Percentiles rank a stretch among this genome's conserved stretches.
Conservation (phyloP, 345 rosid species). For the Brassica incana region DNA sequence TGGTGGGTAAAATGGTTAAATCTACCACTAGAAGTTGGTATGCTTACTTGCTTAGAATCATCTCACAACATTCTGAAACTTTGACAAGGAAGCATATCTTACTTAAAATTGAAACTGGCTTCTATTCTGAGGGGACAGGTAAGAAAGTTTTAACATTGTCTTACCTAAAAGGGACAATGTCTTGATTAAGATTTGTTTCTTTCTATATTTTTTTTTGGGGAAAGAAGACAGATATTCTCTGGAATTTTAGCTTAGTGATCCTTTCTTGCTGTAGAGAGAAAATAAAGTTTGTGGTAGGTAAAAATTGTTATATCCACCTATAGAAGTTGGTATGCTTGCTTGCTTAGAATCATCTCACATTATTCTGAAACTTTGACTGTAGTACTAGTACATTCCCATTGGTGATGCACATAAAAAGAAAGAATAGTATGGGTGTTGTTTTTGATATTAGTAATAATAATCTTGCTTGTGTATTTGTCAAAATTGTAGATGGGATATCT, state of each 20-base stretch:
- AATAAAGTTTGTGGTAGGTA: conserved; percentile 30
- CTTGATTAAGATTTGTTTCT: neutral
- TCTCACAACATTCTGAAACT: conserved; percentile 22
- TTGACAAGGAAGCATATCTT: conserved; percentile 17
- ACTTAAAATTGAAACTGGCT: conserved; percentile 64
- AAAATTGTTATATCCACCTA: neutral
- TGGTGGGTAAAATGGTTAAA: conserved; percentile 18
- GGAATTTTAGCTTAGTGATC: neutral
- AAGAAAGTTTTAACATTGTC: conserved; percentile 36
- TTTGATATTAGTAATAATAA: neutral
- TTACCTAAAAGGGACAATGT: neutral
- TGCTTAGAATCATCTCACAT: conserved; percentile 24
- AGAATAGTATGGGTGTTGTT: neutral
- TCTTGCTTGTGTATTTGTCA: neutral
- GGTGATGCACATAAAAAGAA: neutral
- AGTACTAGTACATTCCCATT: neutral
- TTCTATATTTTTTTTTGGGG: neutral
- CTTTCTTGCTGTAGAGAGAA: neutral
- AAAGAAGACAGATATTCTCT: neutral
- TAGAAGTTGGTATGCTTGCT: conserved; percentile 17
- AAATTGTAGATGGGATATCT: neutral
- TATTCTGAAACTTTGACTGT: conserved; percentile 16
- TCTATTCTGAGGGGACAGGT: conserved; percentile 84
- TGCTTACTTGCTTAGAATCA: conserved; percentile 22
- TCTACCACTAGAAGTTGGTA: conserved; percentile 16